Evolutionary conservation across 495 filamentous ascomycete species (phyloP).

Genomic region (Thermochaetoides thermophila): DNA sequence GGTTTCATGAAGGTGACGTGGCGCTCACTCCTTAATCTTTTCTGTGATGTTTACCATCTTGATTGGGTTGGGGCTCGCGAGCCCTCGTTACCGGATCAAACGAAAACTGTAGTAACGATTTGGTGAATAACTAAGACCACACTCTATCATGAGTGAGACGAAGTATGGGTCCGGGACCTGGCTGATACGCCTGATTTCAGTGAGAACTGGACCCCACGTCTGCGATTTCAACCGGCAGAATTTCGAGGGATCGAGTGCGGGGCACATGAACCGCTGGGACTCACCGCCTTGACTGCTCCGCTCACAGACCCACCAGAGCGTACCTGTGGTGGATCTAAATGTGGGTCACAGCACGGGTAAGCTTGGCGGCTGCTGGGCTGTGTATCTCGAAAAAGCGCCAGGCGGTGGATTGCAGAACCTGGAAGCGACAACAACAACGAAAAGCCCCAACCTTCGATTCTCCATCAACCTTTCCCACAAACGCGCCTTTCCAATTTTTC

Average conservation of each 20-base stretch:
- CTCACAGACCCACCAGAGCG: neutral
- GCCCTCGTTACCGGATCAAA: constrained; percentile 3
- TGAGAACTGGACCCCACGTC: constrained; percentile 17
- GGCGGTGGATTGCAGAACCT: too few relatives aligned
- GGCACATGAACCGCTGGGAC: neutral
- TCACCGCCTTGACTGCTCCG: constrained; percentile 14
- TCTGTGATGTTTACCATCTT: constrained; percentile 99
- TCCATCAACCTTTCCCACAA: neutral
- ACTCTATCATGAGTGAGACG: too few relatives aligned
- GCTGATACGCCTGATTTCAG: too few relatives aligned
- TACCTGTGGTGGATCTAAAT: neutral
- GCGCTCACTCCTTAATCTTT: constrained; percentile 90
- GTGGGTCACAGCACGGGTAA: neutral
- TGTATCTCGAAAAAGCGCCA: too few relatives aligned
- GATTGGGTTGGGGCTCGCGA: constrained; percentile 21
- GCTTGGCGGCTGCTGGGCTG: constrained; percentile 2
- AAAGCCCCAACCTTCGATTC: too few relatives aligned
- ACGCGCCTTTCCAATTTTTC: neutral
- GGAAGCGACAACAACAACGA: too few relatives aligned
- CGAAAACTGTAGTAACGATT: too few relatives aligned
- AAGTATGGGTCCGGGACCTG: too few relatives aligned
- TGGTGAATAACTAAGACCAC: too few relatives aligned
- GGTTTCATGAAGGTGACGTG: neutral
- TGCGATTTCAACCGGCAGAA: constrained; percentile 16
- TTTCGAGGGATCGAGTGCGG: constrained; percentile 14